Conservation (phyloP, 192 early-diverging fungal genomes). For the Linnemannia exigua region DNA sequence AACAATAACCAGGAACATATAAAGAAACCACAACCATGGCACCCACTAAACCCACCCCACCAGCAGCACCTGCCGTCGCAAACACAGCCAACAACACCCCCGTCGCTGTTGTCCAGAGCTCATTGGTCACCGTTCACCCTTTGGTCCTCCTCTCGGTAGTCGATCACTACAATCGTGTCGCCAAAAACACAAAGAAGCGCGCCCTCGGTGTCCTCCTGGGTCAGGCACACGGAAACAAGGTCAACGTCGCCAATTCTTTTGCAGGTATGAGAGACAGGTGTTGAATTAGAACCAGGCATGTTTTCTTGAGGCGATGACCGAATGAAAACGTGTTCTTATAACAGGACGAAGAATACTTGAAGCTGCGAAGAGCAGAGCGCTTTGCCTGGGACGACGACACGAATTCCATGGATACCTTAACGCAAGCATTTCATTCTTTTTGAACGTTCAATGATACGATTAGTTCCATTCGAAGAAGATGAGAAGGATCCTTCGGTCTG, state of each 20-base stretch:
- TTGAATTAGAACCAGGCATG: neutral
- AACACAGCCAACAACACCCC: conserved; percentile 48
- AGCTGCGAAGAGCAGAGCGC: no score
- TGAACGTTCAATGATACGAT: neutral
- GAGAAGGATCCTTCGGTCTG: conserved; percentile 98
- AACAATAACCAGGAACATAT: neutral
- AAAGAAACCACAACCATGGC: conserved; percentile 10
- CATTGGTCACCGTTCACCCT: conserved; percentile 92
- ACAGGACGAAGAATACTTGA: neutral
- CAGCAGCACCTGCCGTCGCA: conserved; percentile 1
- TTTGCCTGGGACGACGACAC: neutral
- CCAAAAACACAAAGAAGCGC: conserved; percentile 94
- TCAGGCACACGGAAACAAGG: conserved; percentile 86
- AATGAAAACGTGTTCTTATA: neutral
- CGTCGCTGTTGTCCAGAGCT: conserved; percentile 59
- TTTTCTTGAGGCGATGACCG: neutral
- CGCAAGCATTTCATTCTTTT: neutral
- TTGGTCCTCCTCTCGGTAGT: conserved; percentile 98
- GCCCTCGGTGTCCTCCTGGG: conserved; percentile 98
- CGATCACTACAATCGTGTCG: conserved; percentile 98
- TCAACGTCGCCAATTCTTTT: conserved; percentile 98
- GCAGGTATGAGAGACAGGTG: conserved; percentile 75
- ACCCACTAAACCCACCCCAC: conserved; percentile 17
- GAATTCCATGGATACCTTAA: neutral
- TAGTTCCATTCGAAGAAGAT: conserved; percentile 99